Evolutionary conservation across 139 green algal species (phyloP).

Genomic region (Chlorella sp.): DNA sequence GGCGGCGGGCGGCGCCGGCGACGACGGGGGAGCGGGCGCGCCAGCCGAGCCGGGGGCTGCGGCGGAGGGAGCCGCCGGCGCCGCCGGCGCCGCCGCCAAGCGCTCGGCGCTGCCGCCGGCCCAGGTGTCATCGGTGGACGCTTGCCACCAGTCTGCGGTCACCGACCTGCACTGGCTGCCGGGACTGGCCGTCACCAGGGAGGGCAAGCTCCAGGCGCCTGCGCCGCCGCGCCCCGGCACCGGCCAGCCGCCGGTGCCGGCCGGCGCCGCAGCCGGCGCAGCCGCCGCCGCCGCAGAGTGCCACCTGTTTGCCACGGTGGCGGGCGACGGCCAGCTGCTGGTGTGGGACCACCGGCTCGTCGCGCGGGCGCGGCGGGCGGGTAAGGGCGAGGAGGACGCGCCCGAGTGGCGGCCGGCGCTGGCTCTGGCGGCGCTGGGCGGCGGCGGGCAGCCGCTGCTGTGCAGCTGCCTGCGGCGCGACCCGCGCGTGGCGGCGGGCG

Average conservation of each 20-base stretch:
- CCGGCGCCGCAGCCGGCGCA: not conserved
- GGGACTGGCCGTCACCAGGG: conserved; percentile 55
- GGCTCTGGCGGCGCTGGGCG: conserved; percentile 28
- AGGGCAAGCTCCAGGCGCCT: conserved; percentile 29
- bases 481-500: conserved; percentile 28
- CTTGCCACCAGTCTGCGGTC: conserved; percentile 64
- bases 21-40: too few relatives aligned
- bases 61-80: too few relatives aligned
- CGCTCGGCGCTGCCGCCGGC: conserved; percentile 50
- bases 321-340: conserved; percentile 66
- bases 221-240: too few relatives aligned
- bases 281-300: conserved; percentile 37
- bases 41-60: too few relatives aligned
- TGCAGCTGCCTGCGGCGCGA: conserved; percentile 53
- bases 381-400: conserved; percentile 45
- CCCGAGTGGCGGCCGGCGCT: conserved; percentile 75
- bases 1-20: too few relatives aligned
- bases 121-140: conserved; percentile 61
- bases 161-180: conserved; percentile 83
- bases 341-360: conserved; percentile 83
- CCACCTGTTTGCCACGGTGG: conserved; percentile 78
- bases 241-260: not conserved
- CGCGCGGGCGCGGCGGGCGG: not conserved
- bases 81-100: too few relatives aligned
- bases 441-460: conserved; percentile 2